These are phyloP conservation scores for Colletotrichum destructivum DNA, from an alignment of 2,329 filamentous ascomycete species.

Conservation along the genomic window DNA sequence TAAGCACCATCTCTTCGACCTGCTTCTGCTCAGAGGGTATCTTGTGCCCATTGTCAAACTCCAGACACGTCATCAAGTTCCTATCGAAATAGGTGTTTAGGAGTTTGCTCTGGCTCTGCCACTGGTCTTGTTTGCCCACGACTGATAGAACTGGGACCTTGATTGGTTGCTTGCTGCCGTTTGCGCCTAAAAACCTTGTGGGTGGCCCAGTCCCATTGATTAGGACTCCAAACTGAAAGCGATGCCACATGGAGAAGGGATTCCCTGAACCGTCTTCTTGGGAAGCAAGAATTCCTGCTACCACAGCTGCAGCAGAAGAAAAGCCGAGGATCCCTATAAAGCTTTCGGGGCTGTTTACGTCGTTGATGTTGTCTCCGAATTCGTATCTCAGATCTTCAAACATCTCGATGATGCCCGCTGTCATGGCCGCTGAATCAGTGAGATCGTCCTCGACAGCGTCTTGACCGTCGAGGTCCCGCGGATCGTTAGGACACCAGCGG, in stretches of 20 bases:
- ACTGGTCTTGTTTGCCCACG: slow-evolving; percentile 13
- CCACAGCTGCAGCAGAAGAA: slow-evolving; percentile 14
- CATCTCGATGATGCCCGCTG: slow-evolving; percentile 3
- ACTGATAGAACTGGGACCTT: not conserved
- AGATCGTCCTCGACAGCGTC: not conserved
- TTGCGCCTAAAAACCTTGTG: no score
- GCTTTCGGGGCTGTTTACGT: not conserved
- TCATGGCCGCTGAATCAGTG: not conserved
- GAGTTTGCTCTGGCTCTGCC: slow-evolving; percentile 7
- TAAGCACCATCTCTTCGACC: slow-evolving; percentile 1
- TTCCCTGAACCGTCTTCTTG: not conserved
- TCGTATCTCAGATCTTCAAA: slow-evolving; percentile 21
- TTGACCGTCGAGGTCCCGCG: not conserved
- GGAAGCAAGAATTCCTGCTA: slow-evolving; percentile 14
- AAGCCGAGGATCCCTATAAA: slow-evolving; percentile 16
- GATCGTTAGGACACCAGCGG: slow-evolving; percentile 13
- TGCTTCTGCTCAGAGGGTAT: slow-evolving; percentile 12
- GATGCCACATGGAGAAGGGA: not conserved
- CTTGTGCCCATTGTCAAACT: slow-evolving; percentile 26
- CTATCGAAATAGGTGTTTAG: not conserved
- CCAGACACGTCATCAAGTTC: not conserved
- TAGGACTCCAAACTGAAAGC: slow-evolving; percentile 16
- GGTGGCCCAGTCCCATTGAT: slow-evolving; percentile 19
- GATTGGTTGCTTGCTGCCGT: not conserved
- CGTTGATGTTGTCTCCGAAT: slow-evolving; percentile 1